Base-by-base conservation (phyloP, 169 alveolate species). In the Cryptosporidium sp. region DNA sequence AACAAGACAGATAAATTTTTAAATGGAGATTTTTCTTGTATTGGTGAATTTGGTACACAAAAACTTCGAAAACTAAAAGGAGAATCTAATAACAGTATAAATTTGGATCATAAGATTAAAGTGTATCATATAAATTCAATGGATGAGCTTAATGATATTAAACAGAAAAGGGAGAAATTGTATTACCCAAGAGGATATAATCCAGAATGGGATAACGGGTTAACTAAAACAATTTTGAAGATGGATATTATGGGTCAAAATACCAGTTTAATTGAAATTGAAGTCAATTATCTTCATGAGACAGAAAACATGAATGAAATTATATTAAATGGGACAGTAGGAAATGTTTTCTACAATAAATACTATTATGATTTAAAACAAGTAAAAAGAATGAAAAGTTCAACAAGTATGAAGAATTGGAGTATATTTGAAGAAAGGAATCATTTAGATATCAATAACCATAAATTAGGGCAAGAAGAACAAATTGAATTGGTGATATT, bases 191-290 rank as follows among this genome's bases (percentile, higher is more conserved):
- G 18, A 45, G 75, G 75, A 16, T 80, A 80, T 21, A 80, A 65
- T 48, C 73, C 75, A 29, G 14, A 39, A 3, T 80, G 89, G 89
- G 52, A 48, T 9, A 80, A 80, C 10, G 89, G 89, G 7, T 33
- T 80, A 31, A 45, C 23, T 8, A 80, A 48, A 21, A 18, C 75
- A 9, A 48, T 61, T 16, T 6, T 80, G 18, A 35, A 67, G 26
- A 16, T 80, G 37, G 39, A 52, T 9, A 39, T 80, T 42, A 61
- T 37, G 9, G 33, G 37, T 21, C 48, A 31, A 44, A 80, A 62
- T 14, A 65, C 53, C 6, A 31, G 45, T 44, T 44, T 62, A 1
- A 51, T 80, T 44, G 42, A 62, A 16, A n/a, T 80, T 9, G 48
- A 65, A 12, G 51, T 80, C 3, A 65, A 65, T 45, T 80, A 80